Evolutionary conservation across 2,329 filamentous ascomycete species (phyloP).

Genomic region (Hirsutella minnesotensis): DNA sequence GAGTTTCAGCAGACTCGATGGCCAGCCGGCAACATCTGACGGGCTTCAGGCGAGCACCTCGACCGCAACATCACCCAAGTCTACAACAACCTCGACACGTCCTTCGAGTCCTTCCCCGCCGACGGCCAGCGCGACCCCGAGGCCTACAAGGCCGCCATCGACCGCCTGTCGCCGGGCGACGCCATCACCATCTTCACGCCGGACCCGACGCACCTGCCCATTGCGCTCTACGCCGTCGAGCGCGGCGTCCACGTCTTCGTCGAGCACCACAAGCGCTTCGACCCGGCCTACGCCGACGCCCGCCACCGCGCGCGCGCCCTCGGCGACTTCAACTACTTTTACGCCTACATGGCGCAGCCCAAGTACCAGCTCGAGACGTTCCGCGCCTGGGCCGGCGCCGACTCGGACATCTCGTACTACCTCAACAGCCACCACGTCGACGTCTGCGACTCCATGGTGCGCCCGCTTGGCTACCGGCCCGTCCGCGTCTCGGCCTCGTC

Average conservation of each 20-base stretch:
- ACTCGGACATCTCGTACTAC: constrained; percentile 93
- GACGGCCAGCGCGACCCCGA: constrained; percentile 64
- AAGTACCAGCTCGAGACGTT: constrained; percentile 90
- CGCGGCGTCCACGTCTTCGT: constrained; percentile 81
- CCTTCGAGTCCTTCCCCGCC: constrained; percentile 72
- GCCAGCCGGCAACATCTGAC: neutral
- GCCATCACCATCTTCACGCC: constrained; percentile 96
- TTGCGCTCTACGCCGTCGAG: constrained; percentile 84
- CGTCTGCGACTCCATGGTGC: constrained; percentile 85
- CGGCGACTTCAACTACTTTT: constrained; percentile 97
- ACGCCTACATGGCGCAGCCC: constrained; percentile 90
- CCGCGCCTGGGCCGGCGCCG: constrained; percentile 84
- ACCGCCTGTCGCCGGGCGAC: constrained; percentile 67
- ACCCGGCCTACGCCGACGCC: constrained; percentile 86
- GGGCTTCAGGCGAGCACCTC: constrained; percentile 57
- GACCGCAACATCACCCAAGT: constrained; percentile 76
- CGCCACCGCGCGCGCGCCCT: constrained; percentile 62
- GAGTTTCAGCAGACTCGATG: constrained; percentile 20
- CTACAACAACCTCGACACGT: constrained; percentile 82
- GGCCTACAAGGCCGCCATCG: constrained; percentile 81
- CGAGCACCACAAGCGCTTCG: constrained; percentile 94
- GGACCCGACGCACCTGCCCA: constrained; percentile 84
- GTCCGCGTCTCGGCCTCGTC: constrained; percentile 68
- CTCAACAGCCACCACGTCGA: constrained; percentile 93
- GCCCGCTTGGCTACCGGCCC: constrained; percentile 58